phyloP scores from a whole-genome alignment of 176 grass and related monocot genomes.

The Lolium rigidum region DNA sequence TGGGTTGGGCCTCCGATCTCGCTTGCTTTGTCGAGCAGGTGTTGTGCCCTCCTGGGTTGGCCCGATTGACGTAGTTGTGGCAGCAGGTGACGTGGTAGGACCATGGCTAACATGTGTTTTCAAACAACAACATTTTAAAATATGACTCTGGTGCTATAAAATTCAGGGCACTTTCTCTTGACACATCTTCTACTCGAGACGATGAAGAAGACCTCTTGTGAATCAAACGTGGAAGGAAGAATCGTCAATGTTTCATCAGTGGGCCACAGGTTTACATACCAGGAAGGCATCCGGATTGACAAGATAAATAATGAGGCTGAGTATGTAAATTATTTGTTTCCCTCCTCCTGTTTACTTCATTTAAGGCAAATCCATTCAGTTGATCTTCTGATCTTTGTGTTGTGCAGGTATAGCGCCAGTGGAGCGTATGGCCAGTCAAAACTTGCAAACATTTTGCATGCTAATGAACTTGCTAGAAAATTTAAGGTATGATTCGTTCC shows the following conservation, averaged over 20 bases:
- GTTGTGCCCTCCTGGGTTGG: too few species aligned
- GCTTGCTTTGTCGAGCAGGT: too few species aligned
- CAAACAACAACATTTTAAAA: too few species aligned
- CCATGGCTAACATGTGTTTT: too few species aligned
- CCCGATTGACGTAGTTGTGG: too few species aligned
- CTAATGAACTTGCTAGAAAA: constrained; percentile 81
- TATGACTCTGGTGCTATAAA: background rate
- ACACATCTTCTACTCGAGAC: constrained; percentile 86
- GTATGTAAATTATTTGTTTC: constrained; percentile 47
- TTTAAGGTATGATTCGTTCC: constrained; percentile 54
- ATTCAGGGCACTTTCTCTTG: constrained; percentile 42
- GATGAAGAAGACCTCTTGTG: constrained; percentile 76
- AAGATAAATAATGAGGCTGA: constrained; percentile 50
- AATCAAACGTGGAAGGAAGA: constrained; percentile 41
- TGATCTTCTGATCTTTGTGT: constrained; percentile 38
- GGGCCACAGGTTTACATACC: constrained; percentile 70
- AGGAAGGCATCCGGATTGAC: constrained; percentile 59
- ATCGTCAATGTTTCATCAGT: constrained; percentile 75
- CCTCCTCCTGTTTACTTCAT: background rate
- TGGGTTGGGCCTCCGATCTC: too few species aligned
- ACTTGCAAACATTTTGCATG: constrained; percentile 88
- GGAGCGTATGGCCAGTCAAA: constrained; percentile 92
- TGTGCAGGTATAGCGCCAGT: constrained; percentile 64
- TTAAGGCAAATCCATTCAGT: constrained; percentile 18
- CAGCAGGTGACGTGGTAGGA: too few species aligned